phyloP scores from a whole-genome alignment of 805 yeast genomes.

The Yarrowia bubula region DNA sequence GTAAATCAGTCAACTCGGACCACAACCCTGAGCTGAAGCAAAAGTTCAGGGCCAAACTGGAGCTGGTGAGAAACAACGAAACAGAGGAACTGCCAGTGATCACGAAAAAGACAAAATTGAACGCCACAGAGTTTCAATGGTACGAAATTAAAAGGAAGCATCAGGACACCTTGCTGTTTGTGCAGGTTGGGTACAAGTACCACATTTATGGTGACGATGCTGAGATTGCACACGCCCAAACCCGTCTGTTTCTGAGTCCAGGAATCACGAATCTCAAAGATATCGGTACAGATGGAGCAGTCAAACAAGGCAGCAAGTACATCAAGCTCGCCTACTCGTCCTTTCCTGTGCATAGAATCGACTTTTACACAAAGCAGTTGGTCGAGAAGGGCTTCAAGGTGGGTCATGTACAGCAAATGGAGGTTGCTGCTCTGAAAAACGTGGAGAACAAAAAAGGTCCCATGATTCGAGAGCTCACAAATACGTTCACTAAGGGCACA shows the following conservation, averaged over 20 bases:
- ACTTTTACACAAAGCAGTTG: conserved; percentile 71
- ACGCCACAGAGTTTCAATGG: conserved; percentile 82
- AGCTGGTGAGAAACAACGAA: neutral
- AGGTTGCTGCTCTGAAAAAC: conserved; percentile 71
- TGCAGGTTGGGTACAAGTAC: conserved; percentile 91
- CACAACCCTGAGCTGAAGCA: neutral
- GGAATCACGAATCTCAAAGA: conserved; percentile 60
- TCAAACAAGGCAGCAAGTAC: conserved; percentile 46
- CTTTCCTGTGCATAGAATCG: conserved; percentile 74
- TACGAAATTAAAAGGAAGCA: conserved; percentile 60
- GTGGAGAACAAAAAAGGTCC: conserved; percentile 54
- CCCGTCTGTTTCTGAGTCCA: conserved; percentile 61
- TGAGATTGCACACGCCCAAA: conserved; percentile 55
- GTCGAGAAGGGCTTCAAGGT: conserved; percentile 73
- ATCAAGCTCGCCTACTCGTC: conserved; percentile 77
- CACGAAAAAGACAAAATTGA: conserved; percentile 41
- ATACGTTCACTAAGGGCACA: conserved; percentile 79
- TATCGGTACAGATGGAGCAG: conserved; percentile 38
- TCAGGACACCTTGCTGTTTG: conserved; percentile 67
- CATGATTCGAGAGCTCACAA: conserved; percentile 66
- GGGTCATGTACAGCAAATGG: conserved; percentile 83
- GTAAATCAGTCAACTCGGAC: neutral
- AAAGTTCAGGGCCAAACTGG: neutral
- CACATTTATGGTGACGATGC: conserved; percentile 89
- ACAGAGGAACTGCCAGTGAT: neutral